These are phyloP conservation scores for Bidens hawaiensis DNA, from an alignment of 140 eudicot species.

Conservation along the genomic window DNA sequence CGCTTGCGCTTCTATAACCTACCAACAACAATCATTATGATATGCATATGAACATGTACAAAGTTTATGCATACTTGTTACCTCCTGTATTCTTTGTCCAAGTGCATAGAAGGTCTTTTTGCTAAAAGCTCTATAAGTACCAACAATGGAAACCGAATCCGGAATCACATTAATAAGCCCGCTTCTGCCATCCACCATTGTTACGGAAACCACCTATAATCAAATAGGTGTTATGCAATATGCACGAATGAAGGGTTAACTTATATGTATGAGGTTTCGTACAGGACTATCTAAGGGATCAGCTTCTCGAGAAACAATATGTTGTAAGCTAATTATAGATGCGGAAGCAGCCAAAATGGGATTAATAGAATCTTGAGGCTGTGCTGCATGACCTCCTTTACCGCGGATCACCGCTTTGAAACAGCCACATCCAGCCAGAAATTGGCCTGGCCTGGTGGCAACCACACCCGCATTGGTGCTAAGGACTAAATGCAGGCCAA, in stretches of 20 bases:
- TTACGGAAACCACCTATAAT: constrained; percentile 64
- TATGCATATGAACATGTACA: no score
- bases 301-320: constrained; percentile 55
- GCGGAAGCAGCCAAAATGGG: constrained; percentile 65
- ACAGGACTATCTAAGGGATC: constrained; percentile 49
- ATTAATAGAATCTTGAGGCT: constrained; percentile 42
- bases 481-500: constrained; percentile 49
- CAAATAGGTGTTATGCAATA: not conserved
- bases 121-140: constrained; percentile 66
- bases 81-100: constrained; percentile 62
- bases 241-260: no score
- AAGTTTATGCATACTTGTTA: not conserved
- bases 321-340: constrained; percentile 54
- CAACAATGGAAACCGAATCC: constrained; percentile 46
- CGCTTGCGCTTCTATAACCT: constrained; percentile 59
- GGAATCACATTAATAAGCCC: constrained; percentile 41
- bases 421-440: constrained; percentile 65
- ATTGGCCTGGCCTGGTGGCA: constrained; percentile 48
- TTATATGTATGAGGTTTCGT: not conserved
- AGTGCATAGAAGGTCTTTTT: constrained; percentile 46
- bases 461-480: constrained; percentile 44
- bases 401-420: constrained; percentile 56
- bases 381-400: constrained; percentile 48
- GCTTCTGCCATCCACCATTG: constrained; percentile 51
- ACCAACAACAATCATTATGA: not conserved